These are phyloP conservation scores for Mycena epipterygia DNA, from an alignment of 768 basidiomycete genomes.

Conservation along the genomic window DNA sequence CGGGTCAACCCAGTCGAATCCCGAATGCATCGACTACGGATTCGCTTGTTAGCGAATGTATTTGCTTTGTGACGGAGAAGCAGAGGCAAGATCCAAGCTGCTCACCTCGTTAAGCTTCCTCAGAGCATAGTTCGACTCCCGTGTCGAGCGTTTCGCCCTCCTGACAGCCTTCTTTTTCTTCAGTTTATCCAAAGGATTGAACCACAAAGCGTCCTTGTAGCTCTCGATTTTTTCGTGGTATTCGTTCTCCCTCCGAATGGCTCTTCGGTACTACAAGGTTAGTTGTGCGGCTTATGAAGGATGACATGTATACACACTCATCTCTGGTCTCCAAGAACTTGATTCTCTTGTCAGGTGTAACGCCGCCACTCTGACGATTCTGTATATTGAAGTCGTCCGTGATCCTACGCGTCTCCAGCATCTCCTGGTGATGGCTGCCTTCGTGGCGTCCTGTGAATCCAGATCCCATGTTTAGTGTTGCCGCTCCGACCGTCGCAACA, in stretches of 20 bases:
- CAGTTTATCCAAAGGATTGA: background rate
- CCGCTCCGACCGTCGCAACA: constrained; percentile 8
- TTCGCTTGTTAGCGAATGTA: no score
- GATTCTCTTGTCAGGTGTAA: background rate
- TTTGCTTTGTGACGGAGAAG: no score
- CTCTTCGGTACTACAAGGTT: background rate
- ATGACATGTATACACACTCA: constrained; percentile 1
- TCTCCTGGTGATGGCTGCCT: constrained; percentile 13
- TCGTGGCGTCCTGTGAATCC: constrained; percentile 17
- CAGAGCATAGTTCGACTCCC: background rate
- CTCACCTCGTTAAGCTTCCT: constrained; percentile 3
- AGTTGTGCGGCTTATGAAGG: background rate
- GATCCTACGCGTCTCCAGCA: background rate
- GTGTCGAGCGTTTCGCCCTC: background rate
- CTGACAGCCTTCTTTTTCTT: constrained; percentile 3
- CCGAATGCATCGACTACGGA: no score
- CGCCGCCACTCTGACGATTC: background rate
- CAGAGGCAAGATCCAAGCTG: no score
- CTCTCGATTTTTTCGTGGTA: background rate
- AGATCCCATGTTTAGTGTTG: background rate
- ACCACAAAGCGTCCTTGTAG: constrained; percentile 6
- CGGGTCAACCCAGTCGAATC: no score
- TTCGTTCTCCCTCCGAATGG: background rate
- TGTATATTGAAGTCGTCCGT: background rate
- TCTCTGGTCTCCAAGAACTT: constrained; percentile 4